Evolutionary conservation across 352 stramenopile genomes (phyloP).

Genomic region (Globisporangium lucens): DNA sequence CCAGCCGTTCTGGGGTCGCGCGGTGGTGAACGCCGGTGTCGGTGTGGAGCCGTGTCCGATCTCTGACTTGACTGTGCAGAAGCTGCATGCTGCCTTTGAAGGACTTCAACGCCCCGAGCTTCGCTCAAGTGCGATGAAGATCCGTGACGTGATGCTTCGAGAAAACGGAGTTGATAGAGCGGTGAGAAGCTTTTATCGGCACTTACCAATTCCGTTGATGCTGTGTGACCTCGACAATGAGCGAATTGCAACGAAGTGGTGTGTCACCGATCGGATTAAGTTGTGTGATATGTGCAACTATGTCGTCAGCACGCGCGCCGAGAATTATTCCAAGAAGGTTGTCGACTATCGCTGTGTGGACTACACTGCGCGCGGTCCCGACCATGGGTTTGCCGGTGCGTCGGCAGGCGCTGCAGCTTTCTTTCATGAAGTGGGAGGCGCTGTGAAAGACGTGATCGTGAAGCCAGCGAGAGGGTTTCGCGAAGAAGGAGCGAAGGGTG

Average conservation of each 20-base stretch:
- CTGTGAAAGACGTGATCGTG: too few relatives aligned
- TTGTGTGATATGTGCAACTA: slow-evolving; percentile 42
- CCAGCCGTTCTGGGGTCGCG: slow-evolving; percentile 69
- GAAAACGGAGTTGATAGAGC: slow-evolving; percentile 80
- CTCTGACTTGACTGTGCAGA: slow-evolving; percentile 73
- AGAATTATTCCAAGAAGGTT: too few relatives aligned
- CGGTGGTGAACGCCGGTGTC: slow-evolving; percentile 76
- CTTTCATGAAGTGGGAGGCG: too few relatives aligned
- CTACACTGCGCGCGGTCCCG: too few relatives aligned
- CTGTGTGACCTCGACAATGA: slow-evolving; percentile 56
- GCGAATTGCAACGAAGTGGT: slow-evolving; percentile 52
- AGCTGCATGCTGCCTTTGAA: slow-evolving; percentile 72
- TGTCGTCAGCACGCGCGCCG: too few relatives aligned
- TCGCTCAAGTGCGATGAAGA: slow-evolving; percentile 31
- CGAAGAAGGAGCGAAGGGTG: too few relatives aligned
- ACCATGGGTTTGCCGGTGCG: too few relatives aligned
- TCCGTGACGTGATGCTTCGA: slow-evolving; percentile 51
- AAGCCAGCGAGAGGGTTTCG: too few relatives aligned
- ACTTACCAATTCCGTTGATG: slow-evolving; percentile 84
- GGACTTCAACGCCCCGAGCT: slow-evolving; percentile 55
- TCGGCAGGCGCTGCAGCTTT: too few relatives aligned
- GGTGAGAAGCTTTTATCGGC: slow-evolving; percentile 79
- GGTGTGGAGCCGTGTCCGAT: slow-evolving; percentile 88
- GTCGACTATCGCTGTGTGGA: too few relatives aligned
- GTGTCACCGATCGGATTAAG: slow-evolving; percentile 39